Evolutionary conservation across 495 filamentous ascomycete species (phyloP).

Genomic region (Lichenothelia convexa): DNA sequence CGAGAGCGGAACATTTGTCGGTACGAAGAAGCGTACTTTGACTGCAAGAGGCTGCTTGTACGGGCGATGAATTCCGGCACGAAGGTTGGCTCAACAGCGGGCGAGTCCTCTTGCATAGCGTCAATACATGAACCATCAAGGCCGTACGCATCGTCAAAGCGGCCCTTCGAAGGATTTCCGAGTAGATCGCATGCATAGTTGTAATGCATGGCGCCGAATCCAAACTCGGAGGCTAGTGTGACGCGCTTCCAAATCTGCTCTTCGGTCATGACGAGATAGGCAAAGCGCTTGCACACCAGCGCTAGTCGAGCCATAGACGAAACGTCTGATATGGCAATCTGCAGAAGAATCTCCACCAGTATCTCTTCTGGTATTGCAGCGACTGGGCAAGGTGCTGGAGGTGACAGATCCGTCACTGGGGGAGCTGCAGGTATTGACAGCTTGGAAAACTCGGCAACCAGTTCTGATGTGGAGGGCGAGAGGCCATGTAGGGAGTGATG

Average conservation of each 20-base stretch:
- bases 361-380: conserved; percentile 65
- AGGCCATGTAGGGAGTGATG: conserved; percentile 41
- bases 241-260: conserved; percentile 78
- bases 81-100: too few species aligned
- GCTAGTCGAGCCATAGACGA: conserved; percentile 62
- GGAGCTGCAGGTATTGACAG: conserved; percentile 33
- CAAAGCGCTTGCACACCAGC: conserved; percentile 70
- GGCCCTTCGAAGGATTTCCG: background rate
- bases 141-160: too few species aligned
- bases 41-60: conserved; percentile 8
- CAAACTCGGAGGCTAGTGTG: conserved; percentile 48
- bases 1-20: conserved; percentile 54
- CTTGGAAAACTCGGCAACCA: conserved; percentile 56
- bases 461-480: conserved; percentile 34
- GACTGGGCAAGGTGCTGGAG: conserved; percentile 58
- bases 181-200: conserved; percentile 48
- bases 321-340: conserved; percentile 58
- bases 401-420: conserved; percentile 37
- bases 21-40: conserved; percentile 8
- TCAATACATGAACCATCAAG: too few species aligned
- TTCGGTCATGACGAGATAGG: conserved; percentile 68
- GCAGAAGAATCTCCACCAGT: conserved; percentile 49
- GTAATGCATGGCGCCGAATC: conserved; percentile 75
- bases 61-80: conserved; percentile 2
- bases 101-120: too few species aligned